Conservation (phyloP, 2,329 filamentous ascomycete species). For the Diaporthe velutina region DNA sequence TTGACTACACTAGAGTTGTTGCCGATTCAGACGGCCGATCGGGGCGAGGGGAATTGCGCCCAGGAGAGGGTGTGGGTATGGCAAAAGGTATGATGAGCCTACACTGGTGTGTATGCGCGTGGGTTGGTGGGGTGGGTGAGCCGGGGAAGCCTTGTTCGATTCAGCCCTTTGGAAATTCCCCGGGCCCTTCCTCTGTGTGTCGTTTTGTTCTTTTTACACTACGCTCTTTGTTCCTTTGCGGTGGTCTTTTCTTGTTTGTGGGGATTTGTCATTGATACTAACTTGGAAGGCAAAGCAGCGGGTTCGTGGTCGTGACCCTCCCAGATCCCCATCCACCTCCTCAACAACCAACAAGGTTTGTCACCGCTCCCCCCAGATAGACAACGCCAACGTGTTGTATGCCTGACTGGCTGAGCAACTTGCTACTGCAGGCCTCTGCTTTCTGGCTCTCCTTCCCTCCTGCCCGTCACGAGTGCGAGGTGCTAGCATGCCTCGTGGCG, state of each 20-base stretch:
- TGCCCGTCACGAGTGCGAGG: neutral
- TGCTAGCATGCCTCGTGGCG: conserved; percentile 23
- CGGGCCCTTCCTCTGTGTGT: neutral
- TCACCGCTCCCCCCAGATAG: conserved; percentile 12
- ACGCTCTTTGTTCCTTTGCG: neutral
- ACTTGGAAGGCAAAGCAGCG: neutral
- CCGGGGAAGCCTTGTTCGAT: conserved; percentile 26
- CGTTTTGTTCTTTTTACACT: too few species aligned
- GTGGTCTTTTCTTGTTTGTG: neutral
- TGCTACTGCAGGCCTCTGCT: neutral
- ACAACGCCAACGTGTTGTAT: neutral
- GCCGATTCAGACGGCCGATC: neutral
- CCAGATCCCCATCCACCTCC: neutral
- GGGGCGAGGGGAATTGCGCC: neutral
- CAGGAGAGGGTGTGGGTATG: conserved; percentile 8
- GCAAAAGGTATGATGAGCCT: neutral
- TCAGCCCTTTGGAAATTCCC: conserved; percentile 26
- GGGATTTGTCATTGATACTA: conserved; percentile 21
- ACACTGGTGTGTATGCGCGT: neutral
- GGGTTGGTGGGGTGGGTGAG: neutral
- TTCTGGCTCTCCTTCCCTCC: neutral
- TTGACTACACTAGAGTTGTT: neutral
- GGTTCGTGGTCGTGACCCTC: neutral
- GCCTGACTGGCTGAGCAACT: conserved; percentile 5
- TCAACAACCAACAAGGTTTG: conserved; percentile 22